A percentile compares a stretch with the other conserved stretches of the same genome.
Evolutionary conservation across 2,329 filamentous ascomycete genomes (phyloP).

Genomic region (Lasiodiplodia sp.): DNA sequence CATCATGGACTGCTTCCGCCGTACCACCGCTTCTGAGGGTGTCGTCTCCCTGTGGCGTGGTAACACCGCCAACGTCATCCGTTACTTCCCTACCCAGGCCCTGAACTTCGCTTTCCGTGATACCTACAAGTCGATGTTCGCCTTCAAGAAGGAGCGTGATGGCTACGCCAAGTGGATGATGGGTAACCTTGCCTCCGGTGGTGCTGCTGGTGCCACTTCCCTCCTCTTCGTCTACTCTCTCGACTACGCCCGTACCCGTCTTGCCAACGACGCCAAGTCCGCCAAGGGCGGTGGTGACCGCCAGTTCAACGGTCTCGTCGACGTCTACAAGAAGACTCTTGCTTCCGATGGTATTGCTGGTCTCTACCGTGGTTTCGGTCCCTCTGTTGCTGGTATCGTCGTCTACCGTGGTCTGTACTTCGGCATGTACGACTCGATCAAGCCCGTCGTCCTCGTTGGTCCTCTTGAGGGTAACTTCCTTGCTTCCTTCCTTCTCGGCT

Average conservation of each 20-base stretch:
- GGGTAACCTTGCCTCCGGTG: conserved; percentile 99
- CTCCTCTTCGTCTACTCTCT: conserved; percentile 99
- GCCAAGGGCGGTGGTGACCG: conserved; percentile 96
- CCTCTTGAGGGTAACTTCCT: conserved; percentile 97
- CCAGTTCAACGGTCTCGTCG: conserved; percentile 99
- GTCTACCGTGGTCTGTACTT: conserved; percentile 99
- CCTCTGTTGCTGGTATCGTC: conserved; percentile 97
- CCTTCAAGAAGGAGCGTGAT: conserved; percentile 99
- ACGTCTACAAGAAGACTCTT: conserved; percentile 99
- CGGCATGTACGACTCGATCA: conserved; percentile 99
- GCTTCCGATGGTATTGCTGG: conserved; percentile 97
- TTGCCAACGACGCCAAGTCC: conserved; percentile 99
- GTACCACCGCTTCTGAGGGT: conserved; percentile 91
- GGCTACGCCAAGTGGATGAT: conserved; percentile 99
- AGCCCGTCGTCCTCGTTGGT: conserved; percentile 95
- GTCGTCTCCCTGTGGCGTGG: conserved; percentile 96
- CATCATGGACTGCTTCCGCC: conserved; percentile 93
- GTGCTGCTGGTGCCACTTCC: conserved; percentile 98
- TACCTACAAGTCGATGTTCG: conserved; percentile 99
- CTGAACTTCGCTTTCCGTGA: conserved; percentile 99
- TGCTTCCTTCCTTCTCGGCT: conserved; percentile 98
- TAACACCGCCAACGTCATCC: conserved; percentile 99
- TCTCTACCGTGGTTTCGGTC: conserved; percentile 99
- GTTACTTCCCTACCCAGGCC: conserved; percentile 99
- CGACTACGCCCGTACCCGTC: conserved; percentile 99